Evolutionary conservation across 768 basidiomycete species (phyloP), one percentile per base, ranked within the genome.

Genomic region (Mrakia blollopis): DNA sequence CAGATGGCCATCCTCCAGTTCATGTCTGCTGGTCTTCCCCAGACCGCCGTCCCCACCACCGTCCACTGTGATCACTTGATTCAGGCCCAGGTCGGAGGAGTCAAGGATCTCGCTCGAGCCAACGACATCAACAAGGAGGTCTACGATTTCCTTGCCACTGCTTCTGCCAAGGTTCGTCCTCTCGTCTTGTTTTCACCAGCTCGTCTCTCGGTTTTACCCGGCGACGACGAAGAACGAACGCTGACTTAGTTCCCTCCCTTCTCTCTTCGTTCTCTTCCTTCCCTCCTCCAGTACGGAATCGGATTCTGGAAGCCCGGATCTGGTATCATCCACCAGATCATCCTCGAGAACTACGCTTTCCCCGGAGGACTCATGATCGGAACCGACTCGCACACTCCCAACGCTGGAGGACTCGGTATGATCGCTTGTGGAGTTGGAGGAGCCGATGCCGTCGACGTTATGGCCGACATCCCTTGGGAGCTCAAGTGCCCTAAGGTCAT

Each of bases 1-100:
- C 84, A 98, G 93, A 99, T 99, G 97, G 97, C 97, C 28, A 89
- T 99, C 75, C 88, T 99, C 80, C 97, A 99, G 88, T 99, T 99
- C 89, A 99, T 99, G 97, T 98, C 97, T 72, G 94, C 97, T 25
- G 96, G 96, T 79, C 94, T 99, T 89, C 93, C 93, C 83, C 96
- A 94, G 65, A 93, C 93, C 57, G 96, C 96, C 65, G 95, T 98
- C 79, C 96, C 96, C 47, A 96, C 96, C 80, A 96, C 97, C 79
- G 97, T 99, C 63, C 96, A 99, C 87, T 98, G 95, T 83, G 96
- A 99, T 86, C 96, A 99, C 86, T 88, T 99, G 83, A 98, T 99
- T 82, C 94, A 98, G 87, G 96, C 96, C 57, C 96, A 98, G 83
- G 84, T 94, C 73, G 95, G 94, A 74, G 95, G 96, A 84, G 90